Conservation (phyloP, 257 asterid genomes). For the Solanum bulbocastanum region DNA sequence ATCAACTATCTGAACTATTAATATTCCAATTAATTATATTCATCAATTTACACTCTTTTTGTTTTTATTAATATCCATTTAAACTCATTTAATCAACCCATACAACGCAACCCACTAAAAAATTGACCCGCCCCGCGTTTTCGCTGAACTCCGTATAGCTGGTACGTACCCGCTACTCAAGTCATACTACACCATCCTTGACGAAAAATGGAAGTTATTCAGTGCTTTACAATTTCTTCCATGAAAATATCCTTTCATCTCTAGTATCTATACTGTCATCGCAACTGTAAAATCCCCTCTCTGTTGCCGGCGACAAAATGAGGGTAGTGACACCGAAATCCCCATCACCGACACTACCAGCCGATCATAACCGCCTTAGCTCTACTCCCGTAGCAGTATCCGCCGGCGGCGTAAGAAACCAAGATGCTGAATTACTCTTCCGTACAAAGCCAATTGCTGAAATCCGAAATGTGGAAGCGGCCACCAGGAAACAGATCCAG, state of each 20-base stretch:
- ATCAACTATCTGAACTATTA: too few relatives aligned
- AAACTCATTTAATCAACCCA: too few relatives aligned
- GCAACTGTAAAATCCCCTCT: not conserved
- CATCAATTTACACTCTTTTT: too few relatives aligned
- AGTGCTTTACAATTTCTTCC: not conserved
- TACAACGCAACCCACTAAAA: not conserved
- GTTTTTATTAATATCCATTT: too few relatives aligned
- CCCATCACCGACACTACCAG: not conserved
- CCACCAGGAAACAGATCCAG: conserved; percentile 87
- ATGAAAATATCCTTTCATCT: not conserved
- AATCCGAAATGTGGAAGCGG: conserved; percentile 73
- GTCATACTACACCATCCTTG: not conserved
- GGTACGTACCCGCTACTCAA: not conserved
- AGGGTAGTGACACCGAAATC: conserved; percentile 10
- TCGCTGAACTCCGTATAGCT: not conserved
- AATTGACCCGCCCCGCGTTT: not conserved
- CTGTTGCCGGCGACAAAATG: conserved; percentile 1
- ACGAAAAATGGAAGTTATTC: not conserved
- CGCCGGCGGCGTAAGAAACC: conserved; percentile 41
- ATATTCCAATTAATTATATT: too few relatives aligned
- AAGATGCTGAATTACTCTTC: conserved; percentile 85
- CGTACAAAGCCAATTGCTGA: conserved; percentile 84
- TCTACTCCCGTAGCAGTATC: conserved; percentile 16
- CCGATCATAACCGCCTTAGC: conserved; percentile 1
- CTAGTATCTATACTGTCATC: not conserved